Conservation (phyloP, 768 basidiomycete species). For the Trametes gibbosa region DNA sequence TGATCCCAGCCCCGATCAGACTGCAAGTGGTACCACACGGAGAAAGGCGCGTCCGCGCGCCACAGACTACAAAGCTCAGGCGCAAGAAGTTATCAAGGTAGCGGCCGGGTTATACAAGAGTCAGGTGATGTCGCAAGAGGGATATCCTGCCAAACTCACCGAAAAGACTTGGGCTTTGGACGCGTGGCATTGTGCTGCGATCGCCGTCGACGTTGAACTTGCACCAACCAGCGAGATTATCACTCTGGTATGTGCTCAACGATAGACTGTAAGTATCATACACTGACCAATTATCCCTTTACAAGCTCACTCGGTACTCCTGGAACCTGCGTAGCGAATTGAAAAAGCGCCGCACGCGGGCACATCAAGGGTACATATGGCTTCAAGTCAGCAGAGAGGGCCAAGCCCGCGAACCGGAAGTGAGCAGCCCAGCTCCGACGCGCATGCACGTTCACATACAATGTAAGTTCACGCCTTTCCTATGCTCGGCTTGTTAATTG, state of each 20-base stretch:
- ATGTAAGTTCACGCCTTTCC: background rate
- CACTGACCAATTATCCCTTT: background rate
- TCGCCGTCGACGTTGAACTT: background rate
- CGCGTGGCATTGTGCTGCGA: background rate
- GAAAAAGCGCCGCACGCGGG: background rate
- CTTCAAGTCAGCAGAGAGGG: background rate
- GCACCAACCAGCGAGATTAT: background rate
- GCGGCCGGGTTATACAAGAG: background rate
- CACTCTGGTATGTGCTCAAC: background rate
- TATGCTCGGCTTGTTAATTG: background rate
- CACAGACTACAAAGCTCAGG: background rate
- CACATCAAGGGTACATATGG: background rate
- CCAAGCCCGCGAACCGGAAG: background rate
- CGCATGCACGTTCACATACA: background rate
- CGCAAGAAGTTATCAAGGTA: background rate
- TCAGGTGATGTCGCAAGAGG: background rate
- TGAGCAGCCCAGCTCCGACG: background rate
- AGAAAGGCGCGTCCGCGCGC: background rate
- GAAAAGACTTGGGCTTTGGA: background rate
- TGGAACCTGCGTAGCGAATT: constrained; percentile 5
- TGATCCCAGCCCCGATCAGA: background rate
- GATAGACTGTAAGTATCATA: background rate
- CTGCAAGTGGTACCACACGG: background rate
- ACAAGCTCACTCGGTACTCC: background rate
- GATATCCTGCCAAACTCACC: background rate